These are phyloP conservation scores for Penicillium tannophilum DNA, from an alignment of 495 filamentous ascomycete species.

Conservation along the genomic window DNA sequence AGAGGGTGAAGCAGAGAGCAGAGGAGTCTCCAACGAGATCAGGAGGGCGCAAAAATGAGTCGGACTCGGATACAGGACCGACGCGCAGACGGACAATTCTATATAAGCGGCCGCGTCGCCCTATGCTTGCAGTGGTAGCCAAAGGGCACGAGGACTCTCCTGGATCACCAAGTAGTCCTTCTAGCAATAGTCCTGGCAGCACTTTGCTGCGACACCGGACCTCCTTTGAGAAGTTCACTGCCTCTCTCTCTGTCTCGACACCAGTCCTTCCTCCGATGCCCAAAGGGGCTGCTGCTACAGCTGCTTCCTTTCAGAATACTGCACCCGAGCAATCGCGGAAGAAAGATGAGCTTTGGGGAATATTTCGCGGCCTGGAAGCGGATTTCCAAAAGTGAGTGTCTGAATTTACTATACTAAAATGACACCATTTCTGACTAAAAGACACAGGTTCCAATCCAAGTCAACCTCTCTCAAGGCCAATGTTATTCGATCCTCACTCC, in stretches of 20 bases:
- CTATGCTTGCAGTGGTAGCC: constrained; percentile 51
- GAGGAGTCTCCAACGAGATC: constrained; percentile 42
- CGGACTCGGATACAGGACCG: constrained; percentile 32
- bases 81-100: constrained; percentile 43
- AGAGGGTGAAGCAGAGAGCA: constrained; percentile 32
- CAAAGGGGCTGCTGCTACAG: constrained; percentile 35
- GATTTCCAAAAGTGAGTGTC: constrained; percentile 74
- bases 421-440: constrained; percentile 16
- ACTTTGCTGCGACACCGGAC: constrained; percentile 54
- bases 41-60: constrained; percentile 22
- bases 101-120: constrained; percentile 51
- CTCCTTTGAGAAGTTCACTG: constrained; percentile 60
- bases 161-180: constrained; percentile 46
- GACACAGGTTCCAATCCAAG: constrained; percentile 68
- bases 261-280: constrained; percentile 56
- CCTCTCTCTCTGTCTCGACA: constrained; percentile 47
- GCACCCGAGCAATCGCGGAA: constrained; percentile 52
- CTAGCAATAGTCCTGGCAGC: constrained; percentile 35
- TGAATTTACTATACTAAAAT: background rate
- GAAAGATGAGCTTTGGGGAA: constrained; percentile 87
- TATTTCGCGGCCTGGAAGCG: constrained; percentile 77
- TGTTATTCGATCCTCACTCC: constrained; percentile 72
- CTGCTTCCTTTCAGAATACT: constrained; percentile 39
- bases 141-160: constrained; percentile 47
- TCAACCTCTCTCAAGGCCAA: constrained; percentile 77